Evolutionary conservation across 371 early-diverging fungal genomes (phyloP).

Genomic region (Batkoa obscura): DNA sequence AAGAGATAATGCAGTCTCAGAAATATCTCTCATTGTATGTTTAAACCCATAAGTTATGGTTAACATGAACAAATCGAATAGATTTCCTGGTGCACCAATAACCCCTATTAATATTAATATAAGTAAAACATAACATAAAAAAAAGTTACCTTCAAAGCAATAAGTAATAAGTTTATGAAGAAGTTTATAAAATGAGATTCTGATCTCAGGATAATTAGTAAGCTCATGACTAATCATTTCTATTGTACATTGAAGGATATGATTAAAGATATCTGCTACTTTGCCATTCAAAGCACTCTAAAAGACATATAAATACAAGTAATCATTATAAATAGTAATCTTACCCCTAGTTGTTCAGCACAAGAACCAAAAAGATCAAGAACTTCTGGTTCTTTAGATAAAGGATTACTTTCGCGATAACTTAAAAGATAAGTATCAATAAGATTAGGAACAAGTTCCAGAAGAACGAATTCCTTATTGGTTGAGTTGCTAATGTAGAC

Average conservation of each 20-base stretch:
- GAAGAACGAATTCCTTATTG: conserved; percentile 48
- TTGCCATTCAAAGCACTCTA: conserved; percentile 20
- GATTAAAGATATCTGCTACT: conserved; percentile 67
- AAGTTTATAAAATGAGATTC: conserved; percentile 81
- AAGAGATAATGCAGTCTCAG: conserved; percentile 74
- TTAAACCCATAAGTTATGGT: conserved; percentile 37
- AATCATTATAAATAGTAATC: conserved; percentile 5
- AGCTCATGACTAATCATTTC: conserved; percentile 97
- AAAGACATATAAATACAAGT: too few species aligned
- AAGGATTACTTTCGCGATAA: conserved; percentile 64
- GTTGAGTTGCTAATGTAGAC: conserved; percentile 66
- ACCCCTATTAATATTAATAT: conserved; percentile 78
- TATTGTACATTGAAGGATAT: conserved; percentile 86
- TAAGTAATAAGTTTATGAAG: conserved; percentile 62
- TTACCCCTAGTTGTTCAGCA: conserved; percentile 54
- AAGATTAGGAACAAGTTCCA: conserved; percentile 73
- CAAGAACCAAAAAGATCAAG: conserved; percentile 74
- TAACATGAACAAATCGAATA: not conserved
- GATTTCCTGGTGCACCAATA: conserved; percentile 53
- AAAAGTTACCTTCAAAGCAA: conserved; percentile 79
- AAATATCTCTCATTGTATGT: conserved; percentile 94
- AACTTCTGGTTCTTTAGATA: conserved; percentile 86
- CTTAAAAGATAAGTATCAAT: conserved; percentile 80
- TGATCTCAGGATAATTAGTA: conserved; percentile 90
- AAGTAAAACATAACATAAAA: conserved; percentile 68